Base-by-base conservation (phyloP, 2,329 filamentous ascomycete species). In the Microascus cirrosus region DNA sequence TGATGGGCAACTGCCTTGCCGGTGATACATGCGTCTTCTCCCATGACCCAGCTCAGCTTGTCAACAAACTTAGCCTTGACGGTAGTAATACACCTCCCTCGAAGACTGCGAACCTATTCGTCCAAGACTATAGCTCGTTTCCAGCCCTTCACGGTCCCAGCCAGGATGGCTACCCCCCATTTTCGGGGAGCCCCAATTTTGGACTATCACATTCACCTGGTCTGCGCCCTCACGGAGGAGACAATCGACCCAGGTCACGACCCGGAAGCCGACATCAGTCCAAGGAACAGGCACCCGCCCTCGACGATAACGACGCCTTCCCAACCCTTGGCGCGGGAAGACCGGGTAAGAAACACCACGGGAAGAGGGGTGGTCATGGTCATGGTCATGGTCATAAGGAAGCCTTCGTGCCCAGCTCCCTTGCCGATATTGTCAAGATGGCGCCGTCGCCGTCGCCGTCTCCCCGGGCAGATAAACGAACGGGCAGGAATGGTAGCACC, bases 401-500 rank as follows among this genome's bases (percentile, higher is more conserved):
- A 60, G 85, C 82, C 60, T 77, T 80, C 32, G 71, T 76, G 0
- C 85, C 90, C 1, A 90, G 84, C 65, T 95, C 90, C 22, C 76
- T 99, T 56, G 93, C 93, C 39, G 94, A 97, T 71, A 87, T 97
- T 59, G 91, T 97, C 59, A 94, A 93, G 69, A 95, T 96, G 89
- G 89, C 90, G 5, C 91, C 93, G 0, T 91, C 90, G 8, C 90
- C 91, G n/a, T 79, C 78, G 1, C 84, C 87, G 3, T 78, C 79
- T 52, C 80, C 77, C 64, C 80, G 77, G 62, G 84, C 79, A 61
- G 82, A 82, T 45, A 85, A 82, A 69, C 87, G 79, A 68, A 71
- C 79, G 51, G 74, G 75, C 39, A 78, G 85, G 42, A 85, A 87
- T 62, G 85, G 84, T 60, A 88, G 82, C 68, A 80, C 83, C 50